Evolutionary conservation across 441 rosid species (phyloP).

Genomic region (Syzygium malaccense): DNA sequence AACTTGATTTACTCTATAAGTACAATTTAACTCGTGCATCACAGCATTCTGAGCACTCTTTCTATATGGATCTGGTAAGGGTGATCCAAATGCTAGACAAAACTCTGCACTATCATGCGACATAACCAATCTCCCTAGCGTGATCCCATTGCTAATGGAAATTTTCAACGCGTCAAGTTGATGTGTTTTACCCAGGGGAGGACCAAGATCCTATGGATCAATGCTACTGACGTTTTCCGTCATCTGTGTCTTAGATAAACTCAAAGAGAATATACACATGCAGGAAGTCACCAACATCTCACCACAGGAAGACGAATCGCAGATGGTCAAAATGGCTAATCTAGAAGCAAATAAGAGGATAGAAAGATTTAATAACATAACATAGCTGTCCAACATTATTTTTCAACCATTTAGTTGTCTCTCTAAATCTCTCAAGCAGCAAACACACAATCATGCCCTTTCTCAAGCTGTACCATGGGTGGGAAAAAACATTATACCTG

Average conservation of each 20-base stretch:
- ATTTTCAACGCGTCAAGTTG: background rate
- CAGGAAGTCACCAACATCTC: background rate
- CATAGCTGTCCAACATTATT: background rate
- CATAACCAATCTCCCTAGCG: background rate
- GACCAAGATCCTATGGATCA: background rate
- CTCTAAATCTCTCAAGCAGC: background rate
- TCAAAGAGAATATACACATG: background rate
- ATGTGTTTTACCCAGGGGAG: background rate
- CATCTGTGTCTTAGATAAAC: background rate
- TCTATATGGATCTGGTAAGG: background rate
- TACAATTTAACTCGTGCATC: background rate
- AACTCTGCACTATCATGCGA: background rate
- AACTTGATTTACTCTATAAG: background rate
- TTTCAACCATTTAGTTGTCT: background rate
- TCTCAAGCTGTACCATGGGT: background rate
- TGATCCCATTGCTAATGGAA: background rate
- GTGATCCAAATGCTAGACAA: background rate
- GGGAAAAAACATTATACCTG: conserved; percentile 32
- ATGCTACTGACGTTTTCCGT: background rate
- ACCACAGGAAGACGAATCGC: background rate
- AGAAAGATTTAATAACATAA: background rate
- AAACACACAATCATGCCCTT: background rate
- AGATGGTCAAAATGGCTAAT: background rate
- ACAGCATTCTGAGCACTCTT: background rate
- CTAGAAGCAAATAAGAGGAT: background rate